phyloP scores from a whole-genome alignment of 2,329 filamentous ascomycete genomes.

The Geosmithia flava region DNA sequence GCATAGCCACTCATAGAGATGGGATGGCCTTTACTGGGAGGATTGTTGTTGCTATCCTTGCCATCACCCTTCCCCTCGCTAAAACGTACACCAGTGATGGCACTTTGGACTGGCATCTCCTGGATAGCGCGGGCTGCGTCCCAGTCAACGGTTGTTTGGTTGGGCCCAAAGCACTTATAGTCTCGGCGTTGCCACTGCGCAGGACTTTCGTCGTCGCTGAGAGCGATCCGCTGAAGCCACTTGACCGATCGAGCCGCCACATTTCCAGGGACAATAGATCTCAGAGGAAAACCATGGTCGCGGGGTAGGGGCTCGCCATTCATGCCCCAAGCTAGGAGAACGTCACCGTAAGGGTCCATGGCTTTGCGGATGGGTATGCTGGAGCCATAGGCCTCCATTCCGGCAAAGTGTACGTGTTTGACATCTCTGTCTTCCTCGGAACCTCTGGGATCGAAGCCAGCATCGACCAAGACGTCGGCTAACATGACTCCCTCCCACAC shows the following conservation, averaged over 20 bases:
- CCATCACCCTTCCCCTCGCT: conserved; percentile 11
- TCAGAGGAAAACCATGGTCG: conserved; percentile 54
- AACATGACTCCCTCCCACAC: conserved; percentile 45
- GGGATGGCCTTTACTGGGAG: neutral
- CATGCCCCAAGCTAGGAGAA: conserved; percentile 56
- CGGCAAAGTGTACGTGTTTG: conserved; percentile 44
- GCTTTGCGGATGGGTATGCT: conserved; percentile 48
- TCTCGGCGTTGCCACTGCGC: conserved; percentile 56
- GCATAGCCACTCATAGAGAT: conserved; percentile 48
- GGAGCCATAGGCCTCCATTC: conserved; percentile 47
- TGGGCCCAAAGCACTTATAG: conserved; percentile 58
- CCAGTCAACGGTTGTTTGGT: conserved; percentile 48
- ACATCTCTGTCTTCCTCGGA: conserved; percentile 17
- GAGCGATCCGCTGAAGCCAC: conserved; percentile 52
- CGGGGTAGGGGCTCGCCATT: conserved; percentile 49
- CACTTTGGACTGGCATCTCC: conserved; percentile 56
- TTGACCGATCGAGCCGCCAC: conserved; percentile 58
- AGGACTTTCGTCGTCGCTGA: conserved; percentile 53
- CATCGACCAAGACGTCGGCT: conserved; percentile 41
- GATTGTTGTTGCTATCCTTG: too few species aligned
- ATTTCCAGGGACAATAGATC: conserved; percentile 50
- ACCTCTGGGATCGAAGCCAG: conserved; percentile 28
- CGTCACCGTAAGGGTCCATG: conserved; percentile 48
- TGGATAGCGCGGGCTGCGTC: conserved; percentile 51
- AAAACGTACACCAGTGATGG: conserved; percentile 41